Evolutionary conservation across 805 yeast genomes (phyloP), one percentile per base, ranked within the genome.

Genomic region (Groenewaldozyma salmanticensis): DNA sequence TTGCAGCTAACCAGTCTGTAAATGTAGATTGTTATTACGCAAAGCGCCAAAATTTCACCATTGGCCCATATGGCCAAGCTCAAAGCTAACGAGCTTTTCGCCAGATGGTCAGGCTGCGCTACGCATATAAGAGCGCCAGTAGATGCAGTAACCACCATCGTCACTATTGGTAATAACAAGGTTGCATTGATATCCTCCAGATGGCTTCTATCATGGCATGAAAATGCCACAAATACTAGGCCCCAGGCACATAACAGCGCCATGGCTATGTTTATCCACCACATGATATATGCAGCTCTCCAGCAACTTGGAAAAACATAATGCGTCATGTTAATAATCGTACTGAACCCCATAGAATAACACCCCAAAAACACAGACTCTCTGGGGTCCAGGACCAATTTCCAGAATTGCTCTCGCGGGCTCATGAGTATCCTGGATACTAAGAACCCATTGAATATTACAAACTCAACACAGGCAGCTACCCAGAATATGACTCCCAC

Each of bases 101-200:
- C 66, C 52, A 71, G 66, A 38, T 57, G 60, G n/a, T 49, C 41
- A 7, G 73, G 78, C 31, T 77, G 63, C 37, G 59, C 59, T 11
- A 55, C 53, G 31, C 62, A 67, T 16, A 86, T 65, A 0, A 73
- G 44, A 1, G 77, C 75, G 2, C 94, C 92, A n/a, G 75, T 65
- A 0, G 94, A 73, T 0, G 87, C 69, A 3, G 77, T 74, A 42
- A 87, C 95, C 1, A 85, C 82, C 21, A 83, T 60, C 1, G 95
- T 72, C 16, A 87, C 90, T n/a, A 83, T 70, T 0, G 94, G 92
- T 39, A 87, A 62, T 18, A 87, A 57, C 2, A 81, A 58, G 2
- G 79, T 68, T 19, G 84, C 71, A 49, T 72, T 73, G 36, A 85
- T 53, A 20, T 66, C 57, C 4, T 63, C 60, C 5, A 39, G 18